Evolutionary conservation across 352 stramenopile species (phyloP).

Genomic region (Phytophthora crassamura): DNA sequence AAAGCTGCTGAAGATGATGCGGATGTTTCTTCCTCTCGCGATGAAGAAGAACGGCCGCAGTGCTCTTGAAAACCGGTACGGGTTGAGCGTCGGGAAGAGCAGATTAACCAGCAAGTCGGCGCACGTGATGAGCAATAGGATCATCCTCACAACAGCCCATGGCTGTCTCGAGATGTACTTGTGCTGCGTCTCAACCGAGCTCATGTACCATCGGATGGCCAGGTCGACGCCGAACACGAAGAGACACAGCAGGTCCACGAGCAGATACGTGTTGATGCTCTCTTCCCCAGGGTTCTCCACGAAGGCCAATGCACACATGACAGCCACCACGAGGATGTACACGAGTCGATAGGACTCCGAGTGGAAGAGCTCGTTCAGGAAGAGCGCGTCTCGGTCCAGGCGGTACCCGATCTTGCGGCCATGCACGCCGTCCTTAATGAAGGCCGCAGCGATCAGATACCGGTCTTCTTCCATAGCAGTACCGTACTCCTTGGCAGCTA

Average conservation of each 20-base stretch:
- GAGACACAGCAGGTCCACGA: constrained; percentile 73
- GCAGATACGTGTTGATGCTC: constrained; percentile 57
- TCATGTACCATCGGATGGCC: constrained; percentile 85
- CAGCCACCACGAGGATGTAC: constrained; percentile 73
- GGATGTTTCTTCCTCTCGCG: constrained; percentile 76
- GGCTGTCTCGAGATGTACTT: constrained; percentile 80
- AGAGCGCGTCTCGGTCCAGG: constrained; percentile 69
- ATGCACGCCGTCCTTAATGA: constrained; percentile 84
- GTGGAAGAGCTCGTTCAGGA: constrained; percentile 80
- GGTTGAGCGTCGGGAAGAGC: constrained; percentile 55
- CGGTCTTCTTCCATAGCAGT: constrained; percentile 62
- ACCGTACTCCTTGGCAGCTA: constrained; percentile 37
- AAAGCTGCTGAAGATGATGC: constrained; percentile 87
- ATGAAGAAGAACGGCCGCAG: constrained; percentile 86
- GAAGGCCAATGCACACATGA: constrained; percentile 75
- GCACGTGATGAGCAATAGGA: constrained; percentile 62
- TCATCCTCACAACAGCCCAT: constrained; percentile 73
- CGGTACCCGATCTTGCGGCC: constrained; percentile 87
- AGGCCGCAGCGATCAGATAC: constrained; percentile 78
- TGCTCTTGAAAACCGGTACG: constrained; percentile 70
- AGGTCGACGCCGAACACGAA: constrained; percentile 70
- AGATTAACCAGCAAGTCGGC: constrained; percentile 60
- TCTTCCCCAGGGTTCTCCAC: constrained; percentile 61
- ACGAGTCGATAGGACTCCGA: constrained; percentile 70
- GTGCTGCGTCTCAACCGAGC: constrained; percentile 77